Evolutionary conservation across 1,139 yeast genomes (phyloP).

Genomic region (Eremothecium coryli): DNA sequence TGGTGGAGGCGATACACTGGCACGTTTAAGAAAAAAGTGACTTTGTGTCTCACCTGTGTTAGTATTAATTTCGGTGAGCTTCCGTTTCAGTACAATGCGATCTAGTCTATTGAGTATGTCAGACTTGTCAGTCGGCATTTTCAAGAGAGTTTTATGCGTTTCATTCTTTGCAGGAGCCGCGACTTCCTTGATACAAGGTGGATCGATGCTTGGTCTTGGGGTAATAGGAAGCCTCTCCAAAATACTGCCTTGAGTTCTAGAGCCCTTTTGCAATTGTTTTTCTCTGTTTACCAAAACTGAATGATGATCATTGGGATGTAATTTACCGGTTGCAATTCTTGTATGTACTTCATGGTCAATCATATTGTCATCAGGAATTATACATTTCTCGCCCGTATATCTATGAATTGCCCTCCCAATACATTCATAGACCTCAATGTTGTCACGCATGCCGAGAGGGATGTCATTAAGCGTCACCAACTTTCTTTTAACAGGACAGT

Average conservation of each 20-base stretch:
- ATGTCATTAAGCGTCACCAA: constrained; percentile 53
- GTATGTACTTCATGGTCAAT: constrained; percentile 39
- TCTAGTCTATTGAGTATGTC: neutral
- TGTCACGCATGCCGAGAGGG: constrained; percentile 34
- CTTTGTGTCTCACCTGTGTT: no score
- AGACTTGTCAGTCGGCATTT: no score
- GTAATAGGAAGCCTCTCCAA: no score
- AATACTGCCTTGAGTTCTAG: no score
- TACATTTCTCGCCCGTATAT: constrained; percentile 14
- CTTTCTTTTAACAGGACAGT: constrained; percentile 45
- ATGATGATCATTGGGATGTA: constrained; percentile 56
- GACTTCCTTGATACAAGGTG: no score
- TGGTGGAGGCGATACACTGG: no score
- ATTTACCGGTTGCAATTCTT: constrained; percentile 52
- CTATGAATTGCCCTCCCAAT: constrained; percentile 45
- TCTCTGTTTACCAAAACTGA: constrained; percentile 35
- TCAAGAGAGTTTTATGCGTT: neutral
- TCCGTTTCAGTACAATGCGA: neutral
- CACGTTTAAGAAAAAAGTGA: no score
- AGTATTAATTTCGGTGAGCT: no score
- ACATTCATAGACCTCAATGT: constrained; percentile 42
- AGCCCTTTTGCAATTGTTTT: constrained; percentile 19
- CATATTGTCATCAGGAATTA: constrained; percentile 31
- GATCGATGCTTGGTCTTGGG: no score
- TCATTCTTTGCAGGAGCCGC: no score